phyloP scores from a whole-genome alignment of 345 rosid genomes.

The Eucalyptus polyanthemos region DNA sequence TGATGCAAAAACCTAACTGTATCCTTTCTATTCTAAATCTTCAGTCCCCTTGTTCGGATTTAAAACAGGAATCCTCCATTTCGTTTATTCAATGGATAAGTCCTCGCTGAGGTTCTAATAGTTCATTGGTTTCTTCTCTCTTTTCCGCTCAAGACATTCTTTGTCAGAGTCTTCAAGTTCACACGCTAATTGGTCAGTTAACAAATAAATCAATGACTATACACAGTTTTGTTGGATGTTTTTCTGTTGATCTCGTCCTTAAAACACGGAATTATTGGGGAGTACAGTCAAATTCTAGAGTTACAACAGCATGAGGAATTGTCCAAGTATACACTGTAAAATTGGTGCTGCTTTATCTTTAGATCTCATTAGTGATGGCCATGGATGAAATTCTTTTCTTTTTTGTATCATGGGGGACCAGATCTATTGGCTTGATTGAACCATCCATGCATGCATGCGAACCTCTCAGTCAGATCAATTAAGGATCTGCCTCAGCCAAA shows the following conservation, averaged over 20 bases:
- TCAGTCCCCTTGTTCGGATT: no score
- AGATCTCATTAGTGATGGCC: not conserved
- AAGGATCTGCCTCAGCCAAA: not conserved
- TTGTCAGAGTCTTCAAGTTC: not conserved
- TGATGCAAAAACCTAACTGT: no score
- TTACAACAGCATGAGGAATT: not conserved
- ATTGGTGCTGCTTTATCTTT: not conserved
- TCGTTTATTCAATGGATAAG: no score
- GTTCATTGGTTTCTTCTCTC: not conserved
- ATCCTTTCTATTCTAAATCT: no score
- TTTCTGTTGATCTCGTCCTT: not conserved
- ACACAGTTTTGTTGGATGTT: not conserved
- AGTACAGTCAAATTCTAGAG: not conserved
- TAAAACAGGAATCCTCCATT: no score
- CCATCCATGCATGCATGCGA: not conserved
- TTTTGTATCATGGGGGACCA: not conserved
- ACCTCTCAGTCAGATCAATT: not conserved
- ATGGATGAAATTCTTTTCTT: not conserved
- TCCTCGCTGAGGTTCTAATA: not conserved
- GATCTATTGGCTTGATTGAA: fast-evolving
- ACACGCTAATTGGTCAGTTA: not conserved
- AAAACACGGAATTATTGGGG: not conserved
- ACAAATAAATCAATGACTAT: not conserved
- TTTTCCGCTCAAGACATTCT: not conserved
- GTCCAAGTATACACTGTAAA: not conserved